Base-by-base conservation (phyloP, 129 eudicot species). In the Escallonia rubra region DNA sequence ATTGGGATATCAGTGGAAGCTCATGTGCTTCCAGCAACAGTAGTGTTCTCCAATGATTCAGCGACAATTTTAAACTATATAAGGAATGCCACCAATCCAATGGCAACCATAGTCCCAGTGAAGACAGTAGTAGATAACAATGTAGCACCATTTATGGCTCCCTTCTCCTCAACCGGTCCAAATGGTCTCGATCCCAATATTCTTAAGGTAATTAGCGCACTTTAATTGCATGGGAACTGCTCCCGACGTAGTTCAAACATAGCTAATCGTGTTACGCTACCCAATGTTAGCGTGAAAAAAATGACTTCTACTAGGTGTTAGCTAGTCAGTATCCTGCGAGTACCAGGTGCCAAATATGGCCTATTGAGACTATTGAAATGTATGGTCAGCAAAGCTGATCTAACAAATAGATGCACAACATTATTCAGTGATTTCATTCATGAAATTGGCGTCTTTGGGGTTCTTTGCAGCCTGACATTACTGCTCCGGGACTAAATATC, bases 401-500 rank as follows among this genome's bases (percentile, higher is more conserved):
- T 23, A 23, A 23, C 34, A 23, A 23, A 23, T 23, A 23, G 34
- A 47, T 47, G 7, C 10, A 5, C 51, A 47, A 47, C 10, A 10
- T 6, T 6, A 50, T 50, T 50, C 13, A 50, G 12, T n/a, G 13
- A 50, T 50, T 4, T 50, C 13, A n/a, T 8, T 65, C 8, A 11
- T 44, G 15, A 53, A 59, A 6, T 40, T 67, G 10, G 47, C 4
- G 2, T 39, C 34, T 68, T 57, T n/a, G 34, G 10, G 2, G 40
- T 9, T 41, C 0, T 72, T 47, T 6, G 42, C 72, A 87, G 96
- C 96, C 96, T 11, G 96, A 88, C 54, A 77, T 88, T 7, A 85
- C 91, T 3, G 96, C 91, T 3, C 96, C 96, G 1, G 96, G 96
- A 16, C 72, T 88, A n/a, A 82, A 88, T 57, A 88, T 88, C 65